Base-by-base conservation (phyloP, 2,329 filamentous ascomycete genomes). In the Pseudogymnoascus sp. region DNA sequence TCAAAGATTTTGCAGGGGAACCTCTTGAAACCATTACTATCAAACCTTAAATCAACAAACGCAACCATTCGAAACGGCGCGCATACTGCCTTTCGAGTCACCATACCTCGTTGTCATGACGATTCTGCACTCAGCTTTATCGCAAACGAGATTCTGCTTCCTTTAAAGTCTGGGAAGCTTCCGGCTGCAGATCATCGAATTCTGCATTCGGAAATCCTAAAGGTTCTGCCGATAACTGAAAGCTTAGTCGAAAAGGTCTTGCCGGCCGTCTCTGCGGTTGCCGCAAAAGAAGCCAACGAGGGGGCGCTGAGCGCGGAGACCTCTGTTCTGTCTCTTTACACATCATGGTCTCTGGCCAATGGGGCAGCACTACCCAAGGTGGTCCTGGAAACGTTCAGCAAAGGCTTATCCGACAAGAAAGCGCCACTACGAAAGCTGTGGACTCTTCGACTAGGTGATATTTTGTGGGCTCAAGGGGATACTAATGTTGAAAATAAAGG, bases 11-110 rank as follows among this genome's bases (percentile, higher is more conserved):
- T 97, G 15, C 80, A 82, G 59, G 78, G 80, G 25, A 89, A 88
- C 64, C 79, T 99, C 36, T 74, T 95, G 37, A 97, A 96, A 73
- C 90, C 91, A 5, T 77, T 99, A 11, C 75, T 97, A n/a, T 86
- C 91, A 39, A 96, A 91, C 71, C 80, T 92, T 73, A 97, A 96
- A 74, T 97, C 94, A 1, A 92, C 89, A 69, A 97, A 96, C 72
- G 77, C 83, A 12, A 75, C 75, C 2, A 90, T 97, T 64, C 86
- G 93, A 61, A 82, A 82, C 64, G 91, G 91, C 22, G 89, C 90
- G 7, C 75, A 92, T 20, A 79, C 81, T 38, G 88, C 88, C 6
- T 96, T 97, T 72, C 80, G 82, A 65, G 81, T 82, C 8, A 78
- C 92, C n/a, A 82, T 90, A 30, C 73, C 76, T 41, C 81, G 82